phyloP scores from a whole-genome alignment of 1,139 yeast species.

The Magnusiomyces fungicola region DNA sequence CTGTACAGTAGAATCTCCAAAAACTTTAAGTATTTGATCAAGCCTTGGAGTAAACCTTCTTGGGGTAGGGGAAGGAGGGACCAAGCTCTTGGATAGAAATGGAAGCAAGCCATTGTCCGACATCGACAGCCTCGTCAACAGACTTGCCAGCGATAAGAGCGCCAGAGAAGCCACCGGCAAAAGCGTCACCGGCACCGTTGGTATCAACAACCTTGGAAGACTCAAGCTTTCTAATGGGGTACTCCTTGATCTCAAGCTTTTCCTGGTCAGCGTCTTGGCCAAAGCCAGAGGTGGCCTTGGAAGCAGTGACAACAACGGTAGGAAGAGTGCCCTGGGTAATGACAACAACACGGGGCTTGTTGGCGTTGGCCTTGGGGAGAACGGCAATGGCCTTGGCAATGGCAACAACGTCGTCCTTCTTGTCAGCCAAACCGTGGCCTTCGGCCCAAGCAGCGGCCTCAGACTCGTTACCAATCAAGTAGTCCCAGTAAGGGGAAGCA shows the following conservation, averaged over 20 bases:
- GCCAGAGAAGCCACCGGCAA: constrained; percentile 95
- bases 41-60: constrained; percentile 42
- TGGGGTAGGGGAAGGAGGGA: constrained; percentile 85
- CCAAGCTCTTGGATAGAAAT: constrained; percentile 89
- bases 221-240: constrained; percentile 66
- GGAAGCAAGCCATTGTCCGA: constrained; percentile 97
- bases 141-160: constrained; percentile 72
- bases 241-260: constrained; percentile 42
- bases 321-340: constrained; percentile 89
- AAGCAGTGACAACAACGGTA: constrained; percentile 58
- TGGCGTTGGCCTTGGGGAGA: constrained; percentile 66
- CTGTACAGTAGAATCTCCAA: neutral
- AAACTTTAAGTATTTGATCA: neutral
- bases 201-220: constrained; percentile 71
- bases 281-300: constrained; percentile 27
- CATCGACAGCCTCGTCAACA: constrained; percentile 54
- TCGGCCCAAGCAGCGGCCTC: constrained; percentile 95
- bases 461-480: constrained; percentile 89
- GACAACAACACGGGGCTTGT: constrained; percentile 72
- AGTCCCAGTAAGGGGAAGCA: constrained; percentile 81
- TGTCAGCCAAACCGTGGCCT: constrained; percentile 48
- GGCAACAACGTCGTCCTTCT: constrained; percentile 56
- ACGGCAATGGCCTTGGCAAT: constrained; percentile 79
- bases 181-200: constrained; percentile 99
- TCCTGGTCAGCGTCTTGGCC: constrained; percentile 39